These are phyloP conservation scores for Kwoniella shandongensis DNA, from an alignment of 768 basidiomycete genomes.

Conservation along the genomic window DNA sequence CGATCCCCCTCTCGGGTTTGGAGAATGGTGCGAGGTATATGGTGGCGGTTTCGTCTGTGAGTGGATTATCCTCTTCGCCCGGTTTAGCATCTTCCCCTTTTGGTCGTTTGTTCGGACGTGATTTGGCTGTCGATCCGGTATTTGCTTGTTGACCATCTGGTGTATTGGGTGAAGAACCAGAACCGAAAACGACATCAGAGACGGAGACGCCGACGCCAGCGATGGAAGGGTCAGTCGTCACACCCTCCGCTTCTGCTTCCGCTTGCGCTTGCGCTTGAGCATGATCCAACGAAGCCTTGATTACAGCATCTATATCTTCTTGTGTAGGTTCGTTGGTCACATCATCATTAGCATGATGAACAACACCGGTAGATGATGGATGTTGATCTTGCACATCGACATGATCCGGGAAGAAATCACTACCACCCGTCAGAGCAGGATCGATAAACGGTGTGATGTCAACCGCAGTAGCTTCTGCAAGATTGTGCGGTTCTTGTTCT, in stretches of 20 bases:
- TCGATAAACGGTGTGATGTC: conserved; percentile 18
- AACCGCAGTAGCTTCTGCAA: conserved; percentile 4
- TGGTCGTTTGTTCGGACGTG: neutral
- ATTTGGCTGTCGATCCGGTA: no score
- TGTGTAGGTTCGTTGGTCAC: conserved; percentile 10
- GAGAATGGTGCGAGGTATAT: conserved; percentile 27
- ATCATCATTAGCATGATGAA: neutral
- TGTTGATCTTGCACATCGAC: neutral
- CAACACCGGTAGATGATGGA: neutral
- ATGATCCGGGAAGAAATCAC: conserved; percentile 14
- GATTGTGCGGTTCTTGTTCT: conserved; percentile 8
- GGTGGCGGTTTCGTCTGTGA: conserved; percentile 17
- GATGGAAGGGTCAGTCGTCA: no score
- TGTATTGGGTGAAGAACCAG: no score
- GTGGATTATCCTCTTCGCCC: conserved; percentile 13
- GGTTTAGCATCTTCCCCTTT: neutral
- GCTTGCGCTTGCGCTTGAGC: conserved; percentile 13
- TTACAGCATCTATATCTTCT: conserved; percentile 22
- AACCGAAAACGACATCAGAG: no score
- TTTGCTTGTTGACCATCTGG: no score
- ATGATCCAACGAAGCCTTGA: conserved; percentile 20
- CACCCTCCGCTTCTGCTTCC: conserved; percentile 3
- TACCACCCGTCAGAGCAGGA: conserved; percentile 7
- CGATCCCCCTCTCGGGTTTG: conserved; percentile 21
- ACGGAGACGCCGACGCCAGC: no score